Evolutionary conservation across 495 filamentous ascomycete species (phyloP), one percentile per base, ranked within the genome.

Genomic region (Trichoderma erinaceum): DNA sequence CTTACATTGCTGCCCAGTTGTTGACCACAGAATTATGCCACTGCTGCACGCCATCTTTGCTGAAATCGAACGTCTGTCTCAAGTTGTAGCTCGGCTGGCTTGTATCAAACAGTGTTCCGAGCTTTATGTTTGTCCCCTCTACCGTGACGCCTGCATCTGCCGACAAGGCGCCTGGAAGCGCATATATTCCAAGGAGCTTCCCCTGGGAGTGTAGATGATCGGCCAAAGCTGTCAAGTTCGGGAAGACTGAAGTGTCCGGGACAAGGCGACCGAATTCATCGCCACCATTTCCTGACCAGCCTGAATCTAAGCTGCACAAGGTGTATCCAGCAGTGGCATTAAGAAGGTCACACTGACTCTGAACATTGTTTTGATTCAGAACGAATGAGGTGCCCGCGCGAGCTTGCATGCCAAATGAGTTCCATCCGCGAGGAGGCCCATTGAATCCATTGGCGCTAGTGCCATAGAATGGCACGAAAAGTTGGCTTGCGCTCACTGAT

Each of bases 1-100:
- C 56, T 29, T 35, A 61, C 56, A 61, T 61, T 5, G 23, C 23
- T 13, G 56, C 56, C 56, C 56, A 61, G 27, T 61, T 61, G 56
- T 61, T 61, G 4, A 61, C 56, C 4, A 61, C 56, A 32, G 56
- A 61, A 32, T 61, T 32, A 18, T 61, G 56, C 56, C 56, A 61
- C 27, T 61, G 56, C n/a, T 61, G 56, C 8, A 61, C 56, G 12
- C 56, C 56, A 21, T 61, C 25, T 32, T 29, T 27, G 27, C 56
- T 32, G 25, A 61, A 61, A 16, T 61, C 56, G 13, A 61, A 61
- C 3, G 56, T 61, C 27, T 61, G 56, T 13, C 56, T 61, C 23
- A 61, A 25, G 16, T 61, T 61, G 25, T 61, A 61, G 27, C 56
- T 61, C 13, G 56, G 56, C 12, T 61, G 56, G 25, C 25, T 61